Conservation (phyloP, 805 yeast species). For the Monosporozyma yasuniensis region DNA sequence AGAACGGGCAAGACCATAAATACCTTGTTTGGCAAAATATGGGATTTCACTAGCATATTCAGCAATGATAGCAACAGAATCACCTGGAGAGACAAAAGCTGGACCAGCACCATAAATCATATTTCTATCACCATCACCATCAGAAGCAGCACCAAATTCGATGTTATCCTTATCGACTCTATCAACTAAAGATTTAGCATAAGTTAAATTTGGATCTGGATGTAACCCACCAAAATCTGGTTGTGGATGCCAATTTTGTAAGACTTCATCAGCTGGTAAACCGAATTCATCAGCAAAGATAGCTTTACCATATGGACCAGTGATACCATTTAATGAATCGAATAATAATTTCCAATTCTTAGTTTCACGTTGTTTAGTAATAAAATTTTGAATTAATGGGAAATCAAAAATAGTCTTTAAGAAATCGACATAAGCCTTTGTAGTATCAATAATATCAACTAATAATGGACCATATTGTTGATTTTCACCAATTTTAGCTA, state of each 20-base stretch:
- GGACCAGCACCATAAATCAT: slow-evolving; percentile 91
- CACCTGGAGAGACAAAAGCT: slow-evolving; percentile 96
- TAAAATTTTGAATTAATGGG: slow-evolving; percentile 63
- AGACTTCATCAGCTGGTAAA: slow-evolving; percentile 46
- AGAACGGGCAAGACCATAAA: slow-evolving; percentile 88
- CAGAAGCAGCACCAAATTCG: slow-evolving; percentile 97
- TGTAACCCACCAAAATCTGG: slow-evolving; percentile 96
- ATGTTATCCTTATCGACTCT: slow-evolving; percentile 74
- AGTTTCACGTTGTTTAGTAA: slow-evolving; percentile 39
- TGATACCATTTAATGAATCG: slow-evolving; percentile 89
- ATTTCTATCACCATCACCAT: slow-evolving; percentile 97
- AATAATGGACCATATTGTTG: slow-evolving; percentile 47
- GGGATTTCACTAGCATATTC: slow-evolving; percentile 89
- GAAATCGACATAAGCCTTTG: slow-evolving; percentile 67
- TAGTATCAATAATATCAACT: slow-evolving; percentile 77
- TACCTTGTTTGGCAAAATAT: slow-evolving; percentile 79
- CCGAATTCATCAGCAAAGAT: slow-evolving; percentile 82
- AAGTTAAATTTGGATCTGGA: slow-evolving; percentile 96
- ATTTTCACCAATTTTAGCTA: slow-evolving; percentile 45
- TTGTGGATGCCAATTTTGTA: slow-evolving; percentile 72
- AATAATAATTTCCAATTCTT: slow-evolving; percentile 66
- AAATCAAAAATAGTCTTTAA: slow-evolving; percentile 84
- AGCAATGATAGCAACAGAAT: slow-evolving; percentile 93
- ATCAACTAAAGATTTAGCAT: slow-evolving; percentile 79
- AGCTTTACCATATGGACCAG: slow-evolving; percentile 90